Base-by-base conservation (phyloP, 108 stramenopile species). In the Cyclotella choctawhatcheeana region DNA sequence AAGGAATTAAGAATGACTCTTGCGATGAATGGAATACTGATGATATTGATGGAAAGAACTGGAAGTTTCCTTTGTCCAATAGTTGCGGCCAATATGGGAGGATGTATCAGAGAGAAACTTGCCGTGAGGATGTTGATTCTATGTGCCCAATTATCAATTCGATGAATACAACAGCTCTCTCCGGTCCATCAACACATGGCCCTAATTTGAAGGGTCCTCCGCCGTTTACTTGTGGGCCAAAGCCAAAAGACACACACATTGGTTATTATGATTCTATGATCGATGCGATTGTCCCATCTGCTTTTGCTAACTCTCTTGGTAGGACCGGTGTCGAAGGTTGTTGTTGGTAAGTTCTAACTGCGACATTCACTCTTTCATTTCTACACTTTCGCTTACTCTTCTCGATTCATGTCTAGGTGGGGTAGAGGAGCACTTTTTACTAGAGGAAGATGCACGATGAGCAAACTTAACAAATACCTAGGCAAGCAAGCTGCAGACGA, bases 401-500 rank as follows among this genome's bases (percentile, higher is more conserved):
- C 6, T 8, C 37, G 37, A 8, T 40, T 32, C 55, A 10, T 70
- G 69, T 24, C 37, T 60, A 58, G 70, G 37, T 74, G 73, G 76
- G 67, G 67, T 18, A 17, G 76, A 16, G 76, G 76, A 0, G 76
- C 51, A 14, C 37, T 77, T 27, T 33, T 77, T 6, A 77, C 76
- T 2, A 43, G 68, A 40, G 76, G 76, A 21, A 51, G 68, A 14
- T 83, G 82, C 51, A 69, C 43, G 3, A 40, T 79, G 33, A 77
- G 82, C 25, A 83, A 78, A 63, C 77, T 83, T 22, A 75, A 79
- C 44, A 60, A 78, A 53, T 79, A 74, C 59, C 54, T 83, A 7
- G 82, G 77, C 8, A 47, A 65, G 12, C 40, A 56, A 31, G 82
- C 82, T 18, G 58, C 77, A n/a, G 77, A 72, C 13, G 44, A 32